Evolutionary conservation across 169 alveolate genomes (phyloP), one percentile per base, ranked within the genome.

Genomic region (Plasmodium inui): DNA sequence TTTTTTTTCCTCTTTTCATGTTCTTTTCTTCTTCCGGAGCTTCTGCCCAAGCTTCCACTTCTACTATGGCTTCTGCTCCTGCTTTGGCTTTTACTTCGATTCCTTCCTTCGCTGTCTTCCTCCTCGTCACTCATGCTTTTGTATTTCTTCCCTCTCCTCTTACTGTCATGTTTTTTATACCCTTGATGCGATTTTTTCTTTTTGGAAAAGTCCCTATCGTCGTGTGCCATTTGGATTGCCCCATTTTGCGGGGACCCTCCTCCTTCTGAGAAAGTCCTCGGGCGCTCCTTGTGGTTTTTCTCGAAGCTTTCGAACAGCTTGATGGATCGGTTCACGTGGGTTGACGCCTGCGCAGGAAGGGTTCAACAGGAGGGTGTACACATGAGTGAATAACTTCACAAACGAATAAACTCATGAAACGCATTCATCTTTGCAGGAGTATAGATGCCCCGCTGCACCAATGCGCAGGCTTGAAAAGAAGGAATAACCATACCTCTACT

Each of bases 401-500:
- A 19, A 79, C 12, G 71, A 30, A 12, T 78, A 78, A 39, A 34
- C 84, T 3, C 8, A n/a, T n/a, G n/a, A 17, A 50, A 82, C 32
- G 14, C 41, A 28, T 28, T 55, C 61, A 17, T 14, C 57, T n/a
- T 28, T 39, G 46, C 32, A 30, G 7, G 53, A 12, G 46, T 19
- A 32, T 14, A n/a, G 14, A 57, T 2, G 30, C 50, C 10, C 61
- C 41, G 3, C 37, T 67, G 76, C 37, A 12, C 28, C 6, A 22
- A 57, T 30, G 22, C 34, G 39, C n/a, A 26, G n/a, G 41, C 22
- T n/a, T 50, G 28, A 84, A 61, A 28, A 14, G 14, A 72, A 30
- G 10, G 41, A 73, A 22, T 30, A 41, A 74, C 22, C 80, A 73
- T 88, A 88, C 94, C 70, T 88, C 83, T 39, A 88, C 94, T 79